Percentiles rank a stretch among this genome's conserved stretches.
These are phyloP conservation scores for Kwoniella newhampshirensis DNA, from an alignment of 768 basidiomycete species.

Conservation along the genomic window DNA sequence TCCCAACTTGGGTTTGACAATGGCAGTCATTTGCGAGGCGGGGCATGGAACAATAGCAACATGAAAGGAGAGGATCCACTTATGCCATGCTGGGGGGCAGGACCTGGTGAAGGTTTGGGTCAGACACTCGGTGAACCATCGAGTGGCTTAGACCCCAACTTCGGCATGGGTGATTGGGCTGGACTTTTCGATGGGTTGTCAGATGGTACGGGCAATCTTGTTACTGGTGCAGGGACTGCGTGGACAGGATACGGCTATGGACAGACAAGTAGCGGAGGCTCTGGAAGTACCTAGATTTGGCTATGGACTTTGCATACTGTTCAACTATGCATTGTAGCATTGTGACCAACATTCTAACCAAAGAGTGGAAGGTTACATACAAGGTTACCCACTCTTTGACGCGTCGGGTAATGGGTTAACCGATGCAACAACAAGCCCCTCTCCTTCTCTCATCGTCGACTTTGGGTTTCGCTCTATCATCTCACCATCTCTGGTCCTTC, in stretches of 20 bases:
- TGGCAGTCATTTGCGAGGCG: not conserved
- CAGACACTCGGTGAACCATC: not conserved
- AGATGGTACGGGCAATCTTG: not conserved
- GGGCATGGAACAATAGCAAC: not conserved
- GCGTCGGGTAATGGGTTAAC: not conserved
- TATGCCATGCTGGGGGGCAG: not conserved
- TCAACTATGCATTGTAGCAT: too few relatives aligned
- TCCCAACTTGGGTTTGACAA: not conserved
- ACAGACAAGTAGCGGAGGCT: too few relatives aligned
- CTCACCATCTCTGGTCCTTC: too few relatives aligned
- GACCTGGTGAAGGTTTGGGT: not conserved
- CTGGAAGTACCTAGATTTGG: too few relatives aligned
- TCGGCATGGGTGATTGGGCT: constrained; percentile 19
- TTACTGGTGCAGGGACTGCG: too few relatives aligned
- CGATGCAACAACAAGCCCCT: not conserved
- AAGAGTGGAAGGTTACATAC: too few relatives aligned
- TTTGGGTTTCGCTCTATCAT: too few relatives aligned
- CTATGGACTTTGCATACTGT: too few relatives aligned
- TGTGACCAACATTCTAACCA: too few relatives aligned
- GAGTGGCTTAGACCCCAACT: constrained; percentile 2
- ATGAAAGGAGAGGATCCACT: not conserved
- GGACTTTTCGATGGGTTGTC: constrained; percentile 9
- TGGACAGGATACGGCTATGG: too few relatives aligned
- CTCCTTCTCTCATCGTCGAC: not conserved
- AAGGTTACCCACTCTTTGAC: not conserved